Percentiles rank a stretch among this genome's conserved stretches.
Conservation (phyloP, 2,329 filamentous ascomycete species). For the Trichoderma arundinaceum region DNA sequence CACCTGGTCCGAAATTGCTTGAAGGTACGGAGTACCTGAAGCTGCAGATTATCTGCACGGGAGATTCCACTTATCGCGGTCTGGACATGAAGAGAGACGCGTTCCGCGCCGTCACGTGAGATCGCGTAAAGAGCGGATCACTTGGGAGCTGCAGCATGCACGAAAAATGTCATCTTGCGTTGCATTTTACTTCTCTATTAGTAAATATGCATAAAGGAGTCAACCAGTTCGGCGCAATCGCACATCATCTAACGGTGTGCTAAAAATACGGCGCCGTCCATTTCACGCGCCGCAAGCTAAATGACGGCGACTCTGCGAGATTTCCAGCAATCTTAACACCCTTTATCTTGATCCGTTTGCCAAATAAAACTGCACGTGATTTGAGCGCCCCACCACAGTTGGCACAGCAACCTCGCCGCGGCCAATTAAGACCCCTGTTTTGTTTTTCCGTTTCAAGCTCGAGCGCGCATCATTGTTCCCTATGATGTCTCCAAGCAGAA, state of each 20-base stretch:
- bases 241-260: background rate
- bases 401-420: constrained; percentile 43
- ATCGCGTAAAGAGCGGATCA: constrained; percentile 43
- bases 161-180: background rate
- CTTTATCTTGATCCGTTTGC: background rate
- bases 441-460: constrained; percentile 35
- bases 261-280: constrained; percentile 6
- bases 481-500: constrained; percentile 15
- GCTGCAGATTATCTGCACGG: background rate
- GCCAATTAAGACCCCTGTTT: constrained; percentile 36
- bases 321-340: constrained; percentile 20
- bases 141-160: constrained; percentile 19
- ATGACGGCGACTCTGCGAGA: constrained; percentile 15
- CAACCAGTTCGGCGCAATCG: background rate
- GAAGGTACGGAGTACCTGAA: background rate
- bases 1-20: background rate
- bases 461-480: constrained; percentile 31
- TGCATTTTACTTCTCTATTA: background rate
- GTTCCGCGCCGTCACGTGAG: constrained; percentile 46
- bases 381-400: constrained; percentile 34
- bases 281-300: background rate
- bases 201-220: background rate
- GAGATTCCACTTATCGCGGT: constrained; percentile 6
- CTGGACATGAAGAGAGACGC: constrained; percentile 36
- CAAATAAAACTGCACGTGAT: constrained; percentile 21